A percentile compares a stretch with the other conserved stretches of the same genome.
Evolutionary conservation across 805 yeast species (phyloP).

Genomic region (Isabelozyma rhagii): DNA sequence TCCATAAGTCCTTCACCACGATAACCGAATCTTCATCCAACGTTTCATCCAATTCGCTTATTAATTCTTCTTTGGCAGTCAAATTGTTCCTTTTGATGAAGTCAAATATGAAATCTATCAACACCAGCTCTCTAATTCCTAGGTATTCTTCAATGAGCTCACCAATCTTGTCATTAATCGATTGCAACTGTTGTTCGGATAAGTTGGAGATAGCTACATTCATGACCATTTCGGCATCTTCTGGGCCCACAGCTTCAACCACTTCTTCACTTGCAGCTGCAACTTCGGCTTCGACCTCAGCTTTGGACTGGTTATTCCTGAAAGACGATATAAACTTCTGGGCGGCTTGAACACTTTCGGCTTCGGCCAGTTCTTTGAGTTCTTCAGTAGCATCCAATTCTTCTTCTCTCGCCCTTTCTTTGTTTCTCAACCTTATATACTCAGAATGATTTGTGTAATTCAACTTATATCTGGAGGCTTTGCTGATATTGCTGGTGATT

Average conservation of each 20-base stretch:
- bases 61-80: slow-evolving; percentile 28
- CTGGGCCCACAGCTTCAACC: neutral
- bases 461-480: slow-evolving; percentile 9
- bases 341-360: slow-evolving; percentile 4
- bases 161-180: slow-evolving; percentile 35
- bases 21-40: slow-evolving; percentile 47
- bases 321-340: slow-evolving; percentile 9
- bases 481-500: neutral
- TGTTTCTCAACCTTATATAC: slow-evolving; percentile 38
- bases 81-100: slow-evolving; percentile 31
- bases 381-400: slow-evolving; percentile 38
- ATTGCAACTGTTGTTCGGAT: slow-evolving; percentile 8
- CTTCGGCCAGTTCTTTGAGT: slow-evolving; percentile 28
- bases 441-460: slow-evolving; percentile 43
- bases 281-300: neutral
- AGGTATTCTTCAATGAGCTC: slow-evolving; percentile 47
- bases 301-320: neutral
- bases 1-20: slow-evolving; percentile 41
- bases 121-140: slow-evolving; percentile 52
- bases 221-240: neutral
- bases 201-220: slow-evolving; percentile 7
- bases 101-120: slow-evolving; percentile 41
- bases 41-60: slow-evolving; percentile 47
- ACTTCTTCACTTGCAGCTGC: neutral
- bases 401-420: slow-evolving; percentile 40